Conservation (phyloP, 1,139 yeast species). For the Saccharomycopsis hybrid region DNA sequence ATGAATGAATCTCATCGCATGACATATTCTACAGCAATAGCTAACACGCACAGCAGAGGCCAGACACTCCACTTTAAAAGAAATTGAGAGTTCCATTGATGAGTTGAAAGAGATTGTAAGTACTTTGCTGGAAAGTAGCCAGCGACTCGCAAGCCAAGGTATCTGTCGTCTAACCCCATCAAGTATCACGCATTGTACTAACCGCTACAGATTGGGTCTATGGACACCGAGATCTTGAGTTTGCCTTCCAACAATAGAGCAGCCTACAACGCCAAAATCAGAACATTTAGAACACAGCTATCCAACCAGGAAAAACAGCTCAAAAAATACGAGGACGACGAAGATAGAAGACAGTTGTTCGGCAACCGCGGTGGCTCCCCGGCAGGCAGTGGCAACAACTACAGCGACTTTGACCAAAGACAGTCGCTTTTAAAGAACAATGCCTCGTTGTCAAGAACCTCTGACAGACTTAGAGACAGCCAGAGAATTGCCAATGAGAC, state of each 20-base stretch:
- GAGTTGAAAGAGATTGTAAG: slow-evolving; percentile 65
- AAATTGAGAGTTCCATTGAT: slow-evolving; percentile 63
- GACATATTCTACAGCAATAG: too few relatives aligned
- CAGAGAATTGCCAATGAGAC: slow-evolving; percentile 91
- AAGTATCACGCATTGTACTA: too few relatives aligned
- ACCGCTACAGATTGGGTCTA: slow-evolving; percentile 51
- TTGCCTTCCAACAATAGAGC: slow-evolving; percentile 68
- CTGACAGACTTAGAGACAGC: slow-evolving; percentile 79
- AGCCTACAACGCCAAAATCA: slow-evolving; percentile 59
- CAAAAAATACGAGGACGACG: slow-evolving; percentile 48
- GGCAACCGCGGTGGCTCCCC: slow-evolving; percentile 48
- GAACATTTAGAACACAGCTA: slow-evolving; percentile 59
- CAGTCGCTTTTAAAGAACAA: slow-evolving; percentile 75
- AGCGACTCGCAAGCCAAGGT: too few relatives aligned
- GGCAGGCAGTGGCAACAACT: slow-evolving; percentile 19
- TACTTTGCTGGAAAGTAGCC: too few relatives aligned
- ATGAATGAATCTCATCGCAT: too few relatives aligned
- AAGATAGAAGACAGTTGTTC: slow-evolving; percentile 61
- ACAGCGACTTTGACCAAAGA: slow-evolving; percentile 43
- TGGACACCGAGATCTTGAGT: slow-evolving; percentile 74
- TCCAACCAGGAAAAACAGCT: slow-evolving; percentile 51
- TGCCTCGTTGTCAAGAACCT: slow-evolving; percentile 73
- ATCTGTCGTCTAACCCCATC: too few relatives aligned
- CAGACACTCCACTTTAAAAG: slow-evolving; percentile 46
- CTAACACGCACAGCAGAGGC: too few relatives aligned